A percentile compares a stretch with the other conserved stretches of the same genome.
phyloP scores from a whole-genome alignment of 78 protist genomes.

The Monocercomonoides exilis region DNA sequence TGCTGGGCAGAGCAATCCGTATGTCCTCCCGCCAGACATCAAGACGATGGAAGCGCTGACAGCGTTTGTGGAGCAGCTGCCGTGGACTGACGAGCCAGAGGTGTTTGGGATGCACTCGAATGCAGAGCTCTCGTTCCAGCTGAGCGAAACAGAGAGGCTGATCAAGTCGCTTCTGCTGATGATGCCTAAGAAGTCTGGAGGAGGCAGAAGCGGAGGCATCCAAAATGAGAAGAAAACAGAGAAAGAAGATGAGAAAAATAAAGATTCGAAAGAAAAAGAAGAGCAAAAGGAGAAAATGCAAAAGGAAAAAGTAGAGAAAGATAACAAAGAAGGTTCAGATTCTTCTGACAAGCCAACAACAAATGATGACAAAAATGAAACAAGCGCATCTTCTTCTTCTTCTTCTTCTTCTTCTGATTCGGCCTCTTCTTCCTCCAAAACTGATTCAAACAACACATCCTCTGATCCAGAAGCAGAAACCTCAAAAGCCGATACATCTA shows the following conservation, averaged over 20 bases:
- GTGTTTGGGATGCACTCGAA: slow-evolving; percentile 22
- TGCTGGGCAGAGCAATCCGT: no score
- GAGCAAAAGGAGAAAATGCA: not conserved
- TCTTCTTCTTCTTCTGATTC: no score
- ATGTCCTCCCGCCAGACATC: not conserved
- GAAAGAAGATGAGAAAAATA: not conserved
- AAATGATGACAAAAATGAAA: not conserved
- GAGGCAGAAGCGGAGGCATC: no score
- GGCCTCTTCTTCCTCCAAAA: no score
- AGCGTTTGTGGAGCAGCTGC: slow-evolving; percentile 5
- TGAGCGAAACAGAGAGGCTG: not conserved
- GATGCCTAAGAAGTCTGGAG: not conserved
- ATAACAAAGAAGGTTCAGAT: not conserved
- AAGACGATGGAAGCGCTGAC: not conserved
- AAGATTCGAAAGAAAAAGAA: not conserved
- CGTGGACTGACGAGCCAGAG: slow-evolving; percentile 5
- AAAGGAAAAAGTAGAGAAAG: not conserved
- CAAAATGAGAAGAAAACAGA: not conserved
- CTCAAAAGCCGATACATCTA: no score
- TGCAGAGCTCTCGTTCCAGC: slow-evolving; percentile 29
- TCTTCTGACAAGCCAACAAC: not conserved
- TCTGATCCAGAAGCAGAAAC: no score
- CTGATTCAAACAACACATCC: no score
- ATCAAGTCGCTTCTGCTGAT: not conserved
- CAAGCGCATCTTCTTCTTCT: not conserved